Percentiles rank a stretch among this genome's conserved stretches.
Evolutionary conservation across 176 grass and related monocot species (phyloP).

Genomic region (Hyparrhenia diplandra): DNA sequence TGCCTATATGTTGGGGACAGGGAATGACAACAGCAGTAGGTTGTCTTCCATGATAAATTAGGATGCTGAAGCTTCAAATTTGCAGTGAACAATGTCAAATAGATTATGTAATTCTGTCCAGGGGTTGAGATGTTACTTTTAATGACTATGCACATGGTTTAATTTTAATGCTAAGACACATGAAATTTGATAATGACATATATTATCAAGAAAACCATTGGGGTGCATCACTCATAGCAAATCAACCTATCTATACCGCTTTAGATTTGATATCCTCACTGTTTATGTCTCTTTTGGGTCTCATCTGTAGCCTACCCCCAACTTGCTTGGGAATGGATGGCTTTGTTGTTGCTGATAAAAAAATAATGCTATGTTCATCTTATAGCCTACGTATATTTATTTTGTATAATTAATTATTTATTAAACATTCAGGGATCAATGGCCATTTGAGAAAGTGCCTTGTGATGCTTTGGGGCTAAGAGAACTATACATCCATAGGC

Average conservation of each 20-base stretch:
- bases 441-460: slow-evolving; percentile 57
- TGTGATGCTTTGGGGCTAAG: slow-evolving; percentile 40
- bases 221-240: not conserved
- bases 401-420: not conserved
- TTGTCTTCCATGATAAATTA: not conserved
- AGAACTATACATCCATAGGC: slow-evolving; percentile 58
- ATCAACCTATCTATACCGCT: not conserved
- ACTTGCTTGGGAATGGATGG: not conserved
- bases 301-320: not conserved
- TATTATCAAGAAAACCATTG: not conserved
- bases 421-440: slow-evolving; percentile 53
- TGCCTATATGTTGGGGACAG: not conserved
- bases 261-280: not conserved
- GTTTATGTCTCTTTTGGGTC: not conserved
- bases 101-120: slow-evolving; percentile 4
- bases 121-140: not conserved
- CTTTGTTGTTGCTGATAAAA: not conserved
- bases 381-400: not conserved
- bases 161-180: slow-evolving; percentile 3
- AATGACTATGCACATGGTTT: not conserved
- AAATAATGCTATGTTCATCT: not conserved
- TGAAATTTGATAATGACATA: not conserved
- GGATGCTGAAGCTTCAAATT: slow-evolving; percentile 1
- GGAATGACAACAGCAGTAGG: not conserved
- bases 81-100: not conserved